Evolutionary conservation across 192 early-diverging fungal species (phyloP), one percentile per base, ranked within the genome.

Genomic region (Gamsiella multidivaricata): DNA sequence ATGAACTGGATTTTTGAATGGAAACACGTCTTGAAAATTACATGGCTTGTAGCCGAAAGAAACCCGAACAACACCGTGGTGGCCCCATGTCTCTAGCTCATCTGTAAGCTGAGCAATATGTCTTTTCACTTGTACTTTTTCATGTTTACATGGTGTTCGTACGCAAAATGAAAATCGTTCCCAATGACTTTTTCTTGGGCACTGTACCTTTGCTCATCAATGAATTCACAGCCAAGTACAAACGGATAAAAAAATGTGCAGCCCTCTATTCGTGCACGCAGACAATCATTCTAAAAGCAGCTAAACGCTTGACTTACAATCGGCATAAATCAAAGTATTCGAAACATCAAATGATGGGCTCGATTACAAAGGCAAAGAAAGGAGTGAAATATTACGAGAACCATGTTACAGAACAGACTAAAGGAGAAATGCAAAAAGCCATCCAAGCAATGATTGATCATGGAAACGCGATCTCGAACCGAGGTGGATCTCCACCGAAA

Each of bases 401-500:
- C 39, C 14, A 14, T 14, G 14, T 10, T 7, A 41, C 7, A 7
- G 39, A 41, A 41, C 8, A 14, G 14, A 41, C 14, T 10, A 41
- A 41, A 41, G 8, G 14, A 41, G 39, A 41, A 41, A 7, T 12
- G 5, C 39, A 39, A 26, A 10, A 28, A 11, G 46, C n/a, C n/a
- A n/a, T n/a, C n/a, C n/a, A n/a, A n/a, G n/a, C n/a, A n/a, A n/a
- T n/a, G n/a, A n/a, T n/a, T n/a, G n/a, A 18, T 51, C 33, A 61
- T 15, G 69, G 69, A 42, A 63, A 72, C 2, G 2, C n/a, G 7
- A 72, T 45, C 36, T 37, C 54, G 32, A 71, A 63, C 0, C 18
- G 14, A 3, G 36, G 45, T n/a, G 10, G 6, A 0, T 55, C 34
- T 33, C 69, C 69, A 7, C 60, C 54, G 32, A 57, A 63, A 20